phyloP scores from a whole-genome alignment of 257 asterid species.

The Rehmannia glutinosa region DNA sequence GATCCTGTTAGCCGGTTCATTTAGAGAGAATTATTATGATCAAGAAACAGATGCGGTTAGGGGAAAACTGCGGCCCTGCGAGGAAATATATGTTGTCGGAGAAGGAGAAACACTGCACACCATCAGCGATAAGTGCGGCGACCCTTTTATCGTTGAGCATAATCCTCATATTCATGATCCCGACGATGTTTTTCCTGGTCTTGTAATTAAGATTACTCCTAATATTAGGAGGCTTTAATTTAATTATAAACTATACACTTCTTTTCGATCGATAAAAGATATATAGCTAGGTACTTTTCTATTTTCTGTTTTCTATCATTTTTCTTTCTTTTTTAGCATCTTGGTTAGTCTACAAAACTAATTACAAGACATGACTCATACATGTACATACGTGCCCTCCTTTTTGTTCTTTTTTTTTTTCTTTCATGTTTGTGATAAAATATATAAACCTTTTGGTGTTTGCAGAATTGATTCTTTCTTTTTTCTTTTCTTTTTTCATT shows the following conservation, averaged over 20 bases:
- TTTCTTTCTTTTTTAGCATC: no score
- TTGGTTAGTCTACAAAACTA: no score
- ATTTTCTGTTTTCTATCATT: not conserved
- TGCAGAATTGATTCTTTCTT: not conserved
- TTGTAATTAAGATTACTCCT: slow-evolving; percentile 31
- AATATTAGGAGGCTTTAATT: no score
- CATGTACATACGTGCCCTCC: not conserved
- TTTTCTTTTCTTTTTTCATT: no score
- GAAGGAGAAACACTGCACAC: slow-evolving; percentile 44
- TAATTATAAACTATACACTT: no score
- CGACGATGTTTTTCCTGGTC: slow-evolving; percentile 46
- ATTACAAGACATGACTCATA: not conserved
- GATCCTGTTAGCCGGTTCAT: slow-evolving; percentile 21
- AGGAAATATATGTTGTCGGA: slow-evolving; percentile 37
- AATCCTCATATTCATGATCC: slow-evolving; percentile 47
- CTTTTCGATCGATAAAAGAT: no score
- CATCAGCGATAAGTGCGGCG: slow-evolving; percentile 42
- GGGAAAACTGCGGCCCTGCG: slow-evolving; percentile 25
- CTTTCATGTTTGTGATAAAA: not conserved
- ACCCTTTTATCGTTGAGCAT: slow-evolving; percentile 34
- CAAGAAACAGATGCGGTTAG: not conserved
- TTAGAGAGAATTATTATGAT: slow-evolving; percentile 10
- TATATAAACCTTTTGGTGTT: not conserved
- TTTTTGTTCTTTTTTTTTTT: not conserved
- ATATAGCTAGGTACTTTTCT: not conserved